Evolutionary conservation across 2,329 filamentous ascomycete species (phyloP), one percentile per base, ranked within the genome.

Genomic region (Microcera coccophila): DNA sequence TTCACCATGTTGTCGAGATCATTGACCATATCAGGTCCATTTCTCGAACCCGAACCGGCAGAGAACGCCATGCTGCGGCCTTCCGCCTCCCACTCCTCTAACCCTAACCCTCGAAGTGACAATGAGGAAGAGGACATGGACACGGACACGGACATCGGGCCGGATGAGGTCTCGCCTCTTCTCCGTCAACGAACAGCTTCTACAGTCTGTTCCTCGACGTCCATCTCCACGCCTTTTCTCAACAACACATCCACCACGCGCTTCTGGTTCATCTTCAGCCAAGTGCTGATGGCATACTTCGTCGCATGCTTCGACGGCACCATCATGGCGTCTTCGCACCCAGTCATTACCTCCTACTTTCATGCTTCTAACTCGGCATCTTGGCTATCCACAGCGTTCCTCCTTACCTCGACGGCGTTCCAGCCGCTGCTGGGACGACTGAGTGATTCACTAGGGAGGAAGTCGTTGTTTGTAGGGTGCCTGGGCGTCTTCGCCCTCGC

Each of bases 301-400:
- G 69, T 82, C 14, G 68, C 70, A 24, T 81, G 73, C 60, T 90
- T 91, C 58, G 87, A 91, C 68, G 76, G 79, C 10, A 91, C 86
- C 4, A 77, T 91, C 52, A 90, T 91, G 85, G 85, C 85, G 4
- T 88, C 85, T 3, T 84, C 78, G 32, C 87, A 93, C 62, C 86
- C 87, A 0, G 84, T 87, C 44, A 89, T 91, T 48, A 90, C 86
- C 1, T 89, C 85, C 1, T 81, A 90, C 62, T 91, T 91, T 63
- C 70, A 82, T 47, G 78, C 84, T 37, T 86, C 85, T 22, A 89
- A 91, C 62, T 81, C 81, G 36, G 87, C 87, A 3, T 89, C 86
- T 2, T 93, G 87, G 87, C 72, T 91, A 4, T 89, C 85, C 2
- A 91, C 87, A 0, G 80, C 85, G 0, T 91, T 90, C 51, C 66